Conservation (phyloP, 495 filamentous ascomycete species). For the Penicillium lividum region DNA sequence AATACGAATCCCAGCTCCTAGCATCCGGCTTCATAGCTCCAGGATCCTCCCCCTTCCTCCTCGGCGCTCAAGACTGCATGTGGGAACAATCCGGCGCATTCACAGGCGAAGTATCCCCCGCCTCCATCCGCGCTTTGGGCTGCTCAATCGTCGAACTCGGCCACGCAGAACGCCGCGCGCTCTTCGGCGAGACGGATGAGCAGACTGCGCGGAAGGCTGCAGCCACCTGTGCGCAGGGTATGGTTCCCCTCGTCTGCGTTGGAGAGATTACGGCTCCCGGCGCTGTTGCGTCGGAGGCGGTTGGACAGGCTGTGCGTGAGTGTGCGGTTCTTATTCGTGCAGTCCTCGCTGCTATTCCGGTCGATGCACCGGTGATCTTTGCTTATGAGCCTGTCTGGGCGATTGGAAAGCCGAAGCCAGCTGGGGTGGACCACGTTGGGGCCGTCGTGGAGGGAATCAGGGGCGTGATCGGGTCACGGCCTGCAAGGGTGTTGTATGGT, state of each 20-base stretch:
- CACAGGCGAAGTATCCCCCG: constrained; percentile 76
- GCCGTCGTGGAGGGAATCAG: constrained; percentile 66
- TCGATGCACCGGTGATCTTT: constrained; percentile 67
- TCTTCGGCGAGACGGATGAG: constrained; percentile 72
- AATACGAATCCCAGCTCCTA: constrained; percentile 34
- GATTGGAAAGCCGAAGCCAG: constrained; percentile 74
- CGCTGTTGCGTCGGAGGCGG: constrained; percentile 49
- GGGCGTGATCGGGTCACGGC: constrained; percentile 38
- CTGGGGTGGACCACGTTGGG: constrained; percentile 68
- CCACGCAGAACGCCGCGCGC: constrained; percentile 70
- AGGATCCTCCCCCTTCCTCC: constrained; percentile 47
- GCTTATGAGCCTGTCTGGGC: constrained; percentile 93
- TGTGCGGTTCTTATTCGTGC: constrained; percentile 63
- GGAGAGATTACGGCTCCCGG: constrained; percentile 61
- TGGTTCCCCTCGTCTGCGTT: constrained; percentile 79
- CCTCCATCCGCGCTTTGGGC: constrained; percentile 62
- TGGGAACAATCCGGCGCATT: constrained; percentile 61
- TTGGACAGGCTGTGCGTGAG: constrained; percentile 62
- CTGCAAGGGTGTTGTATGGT: constrained; percentile 71
- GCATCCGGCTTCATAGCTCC: constrained; percentile 14
- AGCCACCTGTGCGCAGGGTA: constrained; percentile 63
- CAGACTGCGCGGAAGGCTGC: constrained; percentile 64
- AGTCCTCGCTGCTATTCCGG: constrained; percentile 58
- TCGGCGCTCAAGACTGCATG: constrained; percentile 78
- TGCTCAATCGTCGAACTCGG: constrained; percentile 72